Evolutionary conservation across 2,329 filamentous ascomycete genomes (phyloP).

Genomic region (Byssochlamys sp.): DNA sequence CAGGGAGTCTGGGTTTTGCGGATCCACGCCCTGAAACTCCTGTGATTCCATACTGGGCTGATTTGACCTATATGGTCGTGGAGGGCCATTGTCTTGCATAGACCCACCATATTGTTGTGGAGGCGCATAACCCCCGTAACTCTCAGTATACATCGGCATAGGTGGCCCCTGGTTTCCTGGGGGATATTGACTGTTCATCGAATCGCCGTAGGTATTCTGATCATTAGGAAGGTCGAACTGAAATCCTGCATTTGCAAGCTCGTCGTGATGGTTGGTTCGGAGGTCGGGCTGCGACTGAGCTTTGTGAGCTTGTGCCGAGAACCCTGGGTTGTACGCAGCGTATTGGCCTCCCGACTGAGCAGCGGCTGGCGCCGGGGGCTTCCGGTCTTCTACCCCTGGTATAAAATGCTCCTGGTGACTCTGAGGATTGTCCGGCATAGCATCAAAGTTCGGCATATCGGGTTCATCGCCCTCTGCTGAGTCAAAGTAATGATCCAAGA

Average conservation of each 20-base stretch:
- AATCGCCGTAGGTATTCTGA: constrained; percentile 13
- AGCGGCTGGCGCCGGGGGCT: constrained; percentile 12
- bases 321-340: constrained; percentile 26
- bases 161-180: constrained; percentile 7
- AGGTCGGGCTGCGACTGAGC: constrained; percentile 42
- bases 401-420: constrained; percentile 9
- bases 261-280: constrained; percentile 15
- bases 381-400: constrained; percentile 24
- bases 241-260: constrained; percentile 46
- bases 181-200: constrained; percentile 9
- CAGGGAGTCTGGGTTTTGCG: constrained; percentile 46
- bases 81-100: constrained; percentile 11
- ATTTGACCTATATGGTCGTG: constrained; percentile 13
- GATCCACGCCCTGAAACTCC: constrained; percentile 27
- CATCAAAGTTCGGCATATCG: constrained; percentile 57
- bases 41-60: constrained; percentile 11
- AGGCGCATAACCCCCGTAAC: constrained; percentile 7
- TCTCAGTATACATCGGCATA: constrained; percentile 4
- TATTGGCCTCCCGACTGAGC: constrained; percentile 19
- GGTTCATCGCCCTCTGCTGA: constrained; percentile 38
- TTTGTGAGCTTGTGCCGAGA: constrained; percentile 17
- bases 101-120: constrained; percentile 2
- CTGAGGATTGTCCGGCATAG: constrained; percentile 28
- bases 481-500: constrained; percentile 45
- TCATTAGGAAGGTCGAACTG: constrained; percentile 60